These are phyloP conservation scores for Pseudofabraea citricarpa DNA, from an alignment of 2,329 filamentous ascomycete species.

Conservation along the genomic window DNA sequence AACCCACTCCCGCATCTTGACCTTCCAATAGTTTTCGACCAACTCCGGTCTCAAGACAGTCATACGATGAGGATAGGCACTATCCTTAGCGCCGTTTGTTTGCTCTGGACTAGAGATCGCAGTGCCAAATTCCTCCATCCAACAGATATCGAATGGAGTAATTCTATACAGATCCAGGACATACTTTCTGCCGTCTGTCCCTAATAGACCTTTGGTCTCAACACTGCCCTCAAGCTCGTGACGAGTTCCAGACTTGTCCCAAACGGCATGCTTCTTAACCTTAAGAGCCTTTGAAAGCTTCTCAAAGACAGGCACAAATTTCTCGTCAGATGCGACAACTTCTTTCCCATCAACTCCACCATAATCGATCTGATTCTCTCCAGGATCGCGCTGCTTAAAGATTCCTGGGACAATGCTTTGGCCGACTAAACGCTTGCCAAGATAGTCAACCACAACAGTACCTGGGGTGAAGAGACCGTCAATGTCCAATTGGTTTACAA, in stretches of 20 bases:
- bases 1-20: slow-evolving; percentile 86
- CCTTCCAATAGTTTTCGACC: slow-evolving; percentile 77
- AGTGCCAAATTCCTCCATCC: slow-evolving; percentile 76
- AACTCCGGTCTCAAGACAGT: slow-evolving; percentile 87
- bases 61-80: slow-evolving; percentile 86
- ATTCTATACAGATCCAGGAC: slow-evolving; percentile 95
- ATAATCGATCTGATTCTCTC: slow-evolving; percentile 98
- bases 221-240: slow-evolving; percentile 94
- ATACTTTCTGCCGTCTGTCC: slow-evolving; percentile 94
- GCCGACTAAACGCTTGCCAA: slow-evolving; percentile 93
- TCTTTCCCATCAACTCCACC: slow-evolving; percentile 97
- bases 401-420: slow-evolving; percentile 98
- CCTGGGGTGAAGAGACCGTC: slow-evolving; percentile 91
- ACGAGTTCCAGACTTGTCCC: slow-evolving; percentile 91
- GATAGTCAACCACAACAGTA: slow-evolving; percentile 93
- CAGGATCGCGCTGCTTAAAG: slow-evolving; percentile 96
- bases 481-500: slow-evolving; percentile 96
- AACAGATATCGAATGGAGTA: slow-evolving; percentile 83
- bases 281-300: slow-evolving; percentile 87
- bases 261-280: slow-evolving; percentile 92
- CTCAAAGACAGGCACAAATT: slow-evolving; percentile 78
- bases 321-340: slow-evolving; percentile 83
- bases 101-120: slow-evolving; percentile 32
- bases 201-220: slow-evolving; percentile 95
- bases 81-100: slow-evolving; percentile 17